Conservation (phyloP, 1,139 yeast genomes). For the Geotrichum restrictum region DNA sequence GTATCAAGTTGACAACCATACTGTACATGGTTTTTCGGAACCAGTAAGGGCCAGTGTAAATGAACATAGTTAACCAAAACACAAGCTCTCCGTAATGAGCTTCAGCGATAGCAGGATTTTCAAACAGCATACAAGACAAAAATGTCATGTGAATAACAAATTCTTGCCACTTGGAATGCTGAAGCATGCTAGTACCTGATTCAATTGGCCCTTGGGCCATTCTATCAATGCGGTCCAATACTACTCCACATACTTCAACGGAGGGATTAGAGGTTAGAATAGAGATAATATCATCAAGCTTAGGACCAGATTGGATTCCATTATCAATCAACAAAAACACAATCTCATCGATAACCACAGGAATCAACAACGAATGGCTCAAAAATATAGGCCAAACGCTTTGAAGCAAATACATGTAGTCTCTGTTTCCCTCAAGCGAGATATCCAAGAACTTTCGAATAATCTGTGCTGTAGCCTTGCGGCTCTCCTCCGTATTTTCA, state of each 20-base stretch:
- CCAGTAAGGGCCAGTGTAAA: conserved; percentile 69
- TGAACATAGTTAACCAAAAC: conserved; percentile 63
- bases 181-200: conserved; percentile 35
- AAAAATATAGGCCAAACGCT: conserved; percentile 58
- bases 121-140: conserved; percentile 67
- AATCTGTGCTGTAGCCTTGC: conserved; percentile 61
- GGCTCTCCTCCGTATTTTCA: conserved; percentile 29
- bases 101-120: conserved; percentile 61
- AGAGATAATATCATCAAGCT: conserved; percentile 42
- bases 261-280: conserved; percentile 68
- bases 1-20: conserved; percentile 64
- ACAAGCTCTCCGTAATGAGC: conserved; percentile 70
- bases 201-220: conserved; percentile 39
- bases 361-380: conserved; percentile 4
- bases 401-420: conserved; percentile 50
- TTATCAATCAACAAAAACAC: conserved; percentile 15
- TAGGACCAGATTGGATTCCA: conserved; percentile 13
- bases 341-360: conserved; percentile 19
- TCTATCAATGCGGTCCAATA: conserved; percentile 51
- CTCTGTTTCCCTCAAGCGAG: conserved; percentile 45
- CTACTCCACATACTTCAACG: conserved; percentile 65
- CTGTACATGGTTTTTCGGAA: conserved; percentile 65
- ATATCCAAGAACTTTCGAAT: conserved; percentile 62
- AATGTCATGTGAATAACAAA: conserved; percentile 64
- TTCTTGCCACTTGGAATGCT: conserved; percentile 69